Percentiles rank a stretch among this genome's conserved stretches.
phyloP scores from a whole-genome alignment of 441 rosid genomes.

The Arabidopsis lyrata region DNA sequence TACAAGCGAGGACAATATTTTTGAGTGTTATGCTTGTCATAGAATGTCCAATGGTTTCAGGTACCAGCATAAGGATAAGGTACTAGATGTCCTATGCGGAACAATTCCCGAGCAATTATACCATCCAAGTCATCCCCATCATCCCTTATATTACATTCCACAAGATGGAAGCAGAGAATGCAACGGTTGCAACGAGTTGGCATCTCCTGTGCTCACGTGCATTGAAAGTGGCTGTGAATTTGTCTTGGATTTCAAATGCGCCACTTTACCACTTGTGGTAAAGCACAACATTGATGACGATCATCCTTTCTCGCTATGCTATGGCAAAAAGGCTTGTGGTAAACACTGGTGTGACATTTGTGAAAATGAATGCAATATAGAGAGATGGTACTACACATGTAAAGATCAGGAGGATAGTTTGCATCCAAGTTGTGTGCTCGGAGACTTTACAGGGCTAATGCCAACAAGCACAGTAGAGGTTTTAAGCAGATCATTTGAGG shows the following conservation, averaged over 20 bases:
- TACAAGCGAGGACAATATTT: background rate
- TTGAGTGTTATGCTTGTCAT: background rate
- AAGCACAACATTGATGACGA: background rate
- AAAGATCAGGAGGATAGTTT: background rate
- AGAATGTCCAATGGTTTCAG: background rate
- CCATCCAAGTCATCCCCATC: background rate
- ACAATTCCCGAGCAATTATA: background rate
- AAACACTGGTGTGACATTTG: background rate
- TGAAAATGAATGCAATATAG: background rate
- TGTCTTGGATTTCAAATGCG: background rate
- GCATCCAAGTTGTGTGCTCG: background rate
- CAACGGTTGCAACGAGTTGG: background rate
- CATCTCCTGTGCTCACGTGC: background rate
- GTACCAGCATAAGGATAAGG: background rate
- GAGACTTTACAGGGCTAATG: background rate
- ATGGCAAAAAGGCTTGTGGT: background rate
- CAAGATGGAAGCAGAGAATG: background rate
- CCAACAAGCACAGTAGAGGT: background rate
- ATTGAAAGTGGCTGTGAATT: background rate
- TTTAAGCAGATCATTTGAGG: background rate
- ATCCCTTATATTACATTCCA: background rate
- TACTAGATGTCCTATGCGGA: background rate
- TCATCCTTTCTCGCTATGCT: background rate
- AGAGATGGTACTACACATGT: background rate
- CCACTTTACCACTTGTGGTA: conserved; percentile 2